phyloP scores from a whole-genome alignment of 148 eudicot species.

The Silene latifolia region DNA sequence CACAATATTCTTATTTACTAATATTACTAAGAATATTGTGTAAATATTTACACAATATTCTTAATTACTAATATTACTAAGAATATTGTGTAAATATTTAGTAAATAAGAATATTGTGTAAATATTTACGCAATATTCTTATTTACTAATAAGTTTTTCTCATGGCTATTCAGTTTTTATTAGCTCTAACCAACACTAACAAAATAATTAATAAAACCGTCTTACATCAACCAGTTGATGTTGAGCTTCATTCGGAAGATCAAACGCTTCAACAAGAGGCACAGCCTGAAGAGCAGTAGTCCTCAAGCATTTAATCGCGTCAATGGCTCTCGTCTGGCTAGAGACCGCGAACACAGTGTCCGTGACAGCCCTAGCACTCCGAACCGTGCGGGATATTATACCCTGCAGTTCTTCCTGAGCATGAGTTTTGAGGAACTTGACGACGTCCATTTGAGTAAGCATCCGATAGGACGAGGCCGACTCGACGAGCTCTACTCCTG shows the following conservation, averaged over 20 bases:
- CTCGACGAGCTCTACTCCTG: constrained; percentile 74
- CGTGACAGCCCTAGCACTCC: constrained; percentile 34
- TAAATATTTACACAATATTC: too few species aligned
- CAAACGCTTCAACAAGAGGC: constrained; percentile 56
- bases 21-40: too few species aligned
- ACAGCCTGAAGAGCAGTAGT: constrained; percentile 65
- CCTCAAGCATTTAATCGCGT: constrained; percentile 60
- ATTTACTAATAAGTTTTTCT: too few species aligned
- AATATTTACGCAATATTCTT: too few species aligned
- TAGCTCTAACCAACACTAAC: too few species aligned
- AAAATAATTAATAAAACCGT: neutral
- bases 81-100: too few species aligned
- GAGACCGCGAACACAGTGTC: constrained; percentile 58
- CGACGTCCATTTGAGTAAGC: constrained; percentile 84
- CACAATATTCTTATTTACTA: too few species aligned
- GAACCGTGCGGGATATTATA: constrained; percentile 34
- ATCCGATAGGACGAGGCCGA: constrained; percentile 71
- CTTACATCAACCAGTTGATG: constrained; percentile 62
- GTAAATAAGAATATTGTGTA: too few species aligned
- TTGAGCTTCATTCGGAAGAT: constrained; percentile 39
- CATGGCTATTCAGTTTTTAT: too few species aligned
- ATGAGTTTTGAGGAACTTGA: constrained; percentile 47
- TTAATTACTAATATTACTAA: too few species aligned
- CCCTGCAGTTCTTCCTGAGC: constrained; percentile 30
- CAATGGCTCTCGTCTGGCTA: constrained; percentile 44